These are phyloP conservation scores for Metschnikowia dekortorum DNA, from an alignment of 805 yeast genomes.

Conservation along the genomic window DNA sequence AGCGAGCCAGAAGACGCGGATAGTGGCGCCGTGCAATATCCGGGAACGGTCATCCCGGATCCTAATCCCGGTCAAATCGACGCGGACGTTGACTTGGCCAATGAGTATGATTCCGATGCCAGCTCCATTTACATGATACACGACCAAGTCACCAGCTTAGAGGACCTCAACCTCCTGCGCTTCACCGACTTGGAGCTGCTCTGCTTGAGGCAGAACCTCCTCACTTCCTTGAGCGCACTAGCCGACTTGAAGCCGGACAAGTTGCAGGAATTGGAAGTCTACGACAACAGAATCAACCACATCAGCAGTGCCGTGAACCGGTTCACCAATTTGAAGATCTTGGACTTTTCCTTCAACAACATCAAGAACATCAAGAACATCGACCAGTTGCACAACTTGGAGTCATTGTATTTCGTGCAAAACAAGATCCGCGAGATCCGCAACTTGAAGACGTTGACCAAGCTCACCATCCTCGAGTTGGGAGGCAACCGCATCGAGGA, in stretches of 20 bases:
- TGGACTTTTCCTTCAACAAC: constrained; percentile 88
- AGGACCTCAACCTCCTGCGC: constrained; percentile 53
- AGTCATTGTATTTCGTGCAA: constrained; percentile 80
- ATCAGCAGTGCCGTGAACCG: constrained; percentile 68
- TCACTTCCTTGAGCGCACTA: constrained; percentile 57
- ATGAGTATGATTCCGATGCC: constrained; percentile 52
- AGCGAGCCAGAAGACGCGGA: constrained; percentile 23
- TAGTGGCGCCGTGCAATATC: constrained; percentile 36
- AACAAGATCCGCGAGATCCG: constrained; percentile 75
- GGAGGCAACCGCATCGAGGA: constrained; percentile 79
- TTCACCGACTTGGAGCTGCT: constrained; percentile 56
- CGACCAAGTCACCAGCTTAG: constrained; percentile 60
- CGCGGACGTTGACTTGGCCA: constrained; percentile 65
- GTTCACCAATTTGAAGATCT: constrained; percentile 48
- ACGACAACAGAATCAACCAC: constrained; percentile 88
- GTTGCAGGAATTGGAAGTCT: constrained; percentile 77
- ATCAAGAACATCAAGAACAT: constrained; percentile 81
- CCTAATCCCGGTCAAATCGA: constrained; percentile 50
- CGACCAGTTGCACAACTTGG: constrained; percentile 55
- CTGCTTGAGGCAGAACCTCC: constrained; percentile 78
- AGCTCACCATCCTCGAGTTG: constrained; percentile 69
- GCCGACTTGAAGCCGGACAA: constrained; percentile 59
- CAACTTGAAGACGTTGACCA: constrained; percentile 52
- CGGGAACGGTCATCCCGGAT: constrained; percentile 45
- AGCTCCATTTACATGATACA: constrained; percentile 65